Base-by-base conservation (phyloP, 768 basidiomycete species). In the Astraeus odoratus region DNA sequence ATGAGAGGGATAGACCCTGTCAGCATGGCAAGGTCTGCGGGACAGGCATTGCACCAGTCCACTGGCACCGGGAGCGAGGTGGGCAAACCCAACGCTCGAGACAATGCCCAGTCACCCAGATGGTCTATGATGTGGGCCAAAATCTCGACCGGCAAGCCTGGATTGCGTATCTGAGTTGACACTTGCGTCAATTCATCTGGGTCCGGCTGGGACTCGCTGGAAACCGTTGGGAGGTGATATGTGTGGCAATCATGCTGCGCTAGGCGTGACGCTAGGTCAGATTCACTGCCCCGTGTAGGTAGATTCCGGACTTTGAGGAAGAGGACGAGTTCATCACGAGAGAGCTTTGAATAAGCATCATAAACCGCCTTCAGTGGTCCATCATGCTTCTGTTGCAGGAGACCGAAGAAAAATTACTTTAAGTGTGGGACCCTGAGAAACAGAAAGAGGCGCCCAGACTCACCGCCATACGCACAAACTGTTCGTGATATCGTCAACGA, bases 101-200 rank as follows among this genome's bases (percentile, higher is more conserved):
- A 71, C 8, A 94, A 78, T 54, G 91, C 85, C 87, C 89, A 94
- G 59, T 89, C 83, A 12, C 83, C 86, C 8, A 88, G 61, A 52
- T 83, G 77, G 47, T 90, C 84, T 63, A 90, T 63, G 48, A 90
- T 87, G 40, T 83, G 76, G 8, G 83, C 81, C 22, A 90, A 62
- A 31, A 91, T 74, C 60, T 91, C 88, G 43, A 82, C 70, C 0
- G 87, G 87, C 26, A 91, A 73, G 59, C 84, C 81, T 25, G 77
- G 77, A 0, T 65, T 60, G 49, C 56, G 60, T n/a, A 64, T 63
- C 42, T 60, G 69, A 16, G 61, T 59, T 35, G 60, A 36, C 38
- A 51, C 57, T 49, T 65, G 50, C 4, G 19, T 29, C 40, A 54
- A 51, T 1, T 46, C 59, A 18, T 48, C 8, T 48, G 55, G 51